Evolutionary conservation across 768 basidiomycete genomes (phyloP).

Genomic region (Xerocomellus amylosporus): DNA sequence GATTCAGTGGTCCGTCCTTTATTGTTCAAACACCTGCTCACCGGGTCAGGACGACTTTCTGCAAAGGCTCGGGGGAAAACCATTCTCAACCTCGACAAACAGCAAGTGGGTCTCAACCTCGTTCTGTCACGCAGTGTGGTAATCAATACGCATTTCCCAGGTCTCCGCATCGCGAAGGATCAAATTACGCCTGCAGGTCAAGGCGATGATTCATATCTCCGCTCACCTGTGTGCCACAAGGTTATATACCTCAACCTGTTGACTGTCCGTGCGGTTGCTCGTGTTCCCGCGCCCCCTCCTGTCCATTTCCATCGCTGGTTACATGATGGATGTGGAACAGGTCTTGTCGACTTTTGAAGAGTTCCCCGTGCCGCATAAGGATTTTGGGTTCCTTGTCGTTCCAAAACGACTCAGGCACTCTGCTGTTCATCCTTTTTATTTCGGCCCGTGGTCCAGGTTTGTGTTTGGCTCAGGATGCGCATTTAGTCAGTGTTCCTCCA

Average conservation of each 20-base stretch:
- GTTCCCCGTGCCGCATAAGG: neutral
- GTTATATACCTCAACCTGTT: constrained; percentile 12
- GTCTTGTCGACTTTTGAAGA: neutral
- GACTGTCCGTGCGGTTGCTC: neutral
- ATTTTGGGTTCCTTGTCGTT: constrained; percentile 13
- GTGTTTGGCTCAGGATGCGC: constrained; percentile 18
- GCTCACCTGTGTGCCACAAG: neutral
- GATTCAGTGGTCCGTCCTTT: neutral
- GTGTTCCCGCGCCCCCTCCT: neutral
- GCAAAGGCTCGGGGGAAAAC: neutral
- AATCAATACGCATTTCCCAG: neutral
- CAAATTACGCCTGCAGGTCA: constrained; percentile 3
- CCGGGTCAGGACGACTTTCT: neutral
- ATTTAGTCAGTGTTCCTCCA: constrained; percentile 13
- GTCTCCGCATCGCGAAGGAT: neutral
- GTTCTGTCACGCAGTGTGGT: neutral
- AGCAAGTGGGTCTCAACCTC: neutral
- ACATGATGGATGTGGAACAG: constrained; percentile 18
- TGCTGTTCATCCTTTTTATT: constrained; percentile 2
- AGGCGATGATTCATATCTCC: constrained; percentile 16
- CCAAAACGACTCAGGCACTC: constrained; percentile 16
- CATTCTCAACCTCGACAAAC: neutral
- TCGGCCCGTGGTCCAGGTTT: constrained; percentile 15
- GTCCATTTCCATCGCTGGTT: constrained; percentile 4
- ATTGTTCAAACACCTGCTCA: neutral